These are phyloP conservation scores for Whalleya microplaca DNA, from an alignment of 2,329 filamentous ascomycete genomes.

Conservation along the genomic window DNA sequence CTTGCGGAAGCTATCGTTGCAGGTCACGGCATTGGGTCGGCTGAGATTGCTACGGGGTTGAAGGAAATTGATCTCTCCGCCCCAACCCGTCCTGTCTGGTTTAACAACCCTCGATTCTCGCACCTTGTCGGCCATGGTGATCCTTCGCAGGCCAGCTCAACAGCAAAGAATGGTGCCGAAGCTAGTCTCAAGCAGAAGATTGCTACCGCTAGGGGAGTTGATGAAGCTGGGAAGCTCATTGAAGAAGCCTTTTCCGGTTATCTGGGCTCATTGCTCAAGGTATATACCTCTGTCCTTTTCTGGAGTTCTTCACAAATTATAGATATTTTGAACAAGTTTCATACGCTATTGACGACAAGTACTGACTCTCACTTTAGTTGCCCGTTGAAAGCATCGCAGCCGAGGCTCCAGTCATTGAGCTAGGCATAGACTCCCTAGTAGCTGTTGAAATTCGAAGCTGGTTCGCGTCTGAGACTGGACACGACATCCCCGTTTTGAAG, in stretches of 20 bases:
- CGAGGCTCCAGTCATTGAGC: slow-evolving; percentile 2
- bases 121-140: slow-evolving; percentile 1
- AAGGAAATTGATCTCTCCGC: not conserved
- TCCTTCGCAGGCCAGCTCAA: not conserved
- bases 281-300: not conserved
- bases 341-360: no score
- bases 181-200: not conserved
- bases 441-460: slow-evolving; percentile 43
- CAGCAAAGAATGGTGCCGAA: not conserved
- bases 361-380: not conserved
- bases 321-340: no score
- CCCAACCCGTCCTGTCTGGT: not conserved
- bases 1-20: slow-evolving; percentile 45
- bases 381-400: slow-evolving; percentile 1
- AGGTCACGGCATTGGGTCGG: slow-evolving; percentile 21
- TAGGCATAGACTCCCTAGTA: slow-evolving; percentile 11
- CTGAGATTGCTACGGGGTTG: slow-evolving; percentile 24
- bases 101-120: slow-evolving; percentile 5
- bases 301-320: not conserved
- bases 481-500: slow-evolving; percentile 46
- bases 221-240: slow-evolving; percentile 1
- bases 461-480: slow-evolving; percentile 44
- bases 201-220: not conserved
- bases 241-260: not conserved
- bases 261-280: slow-evolving; percentile 1